Evolutionary conservation across 371 early-diverging fungal genomes (phyloP).

Genomic region (Encephalitozoon hellem): DNA sequence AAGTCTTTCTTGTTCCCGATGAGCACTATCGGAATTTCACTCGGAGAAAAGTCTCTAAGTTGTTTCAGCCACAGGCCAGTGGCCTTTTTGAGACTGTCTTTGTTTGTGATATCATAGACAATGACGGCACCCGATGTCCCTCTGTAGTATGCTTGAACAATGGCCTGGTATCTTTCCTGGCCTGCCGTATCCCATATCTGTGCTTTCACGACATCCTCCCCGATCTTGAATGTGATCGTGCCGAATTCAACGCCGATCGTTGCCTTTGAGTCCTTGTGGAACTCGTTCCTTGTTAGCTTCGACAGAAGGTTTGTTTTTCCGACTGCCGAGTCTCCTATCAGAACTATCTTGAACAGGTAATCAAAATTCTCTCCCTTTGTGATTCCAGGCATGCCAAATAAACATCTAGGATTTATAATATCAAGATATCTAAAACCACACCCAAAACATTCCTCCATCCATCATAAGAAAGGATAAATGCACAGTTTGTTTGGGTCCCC

Average conservation of each 20-base stretch:
- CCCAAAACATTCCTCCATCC: not conserved
- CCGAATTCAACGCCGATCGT: constrained; percentile 98
- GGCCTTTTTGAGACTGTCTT: constrained; percentile 76
- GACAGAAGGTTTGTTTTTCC: constrained; percentile 97
- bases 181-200: constrained; percentile 95
- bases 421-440: not conserved
- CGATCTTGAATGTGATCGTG: constrained; percentile 85
- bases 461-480: not conserved
- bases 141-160: constrained; percentile 78
- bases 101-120: constrained; percentile 94
- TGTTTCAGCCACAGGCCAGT: constrained; percentile 92
- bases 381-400: not conserved
- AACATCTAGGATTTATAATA: not conserved
- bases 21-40: constrained; percentile 90
- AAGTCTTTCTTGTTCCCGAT: constrained; percentile 99
- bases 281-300: constrained; percentile 89
- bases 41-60: constrained; percentile 87
- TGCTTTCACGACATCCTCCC: constrained; percentile 88
- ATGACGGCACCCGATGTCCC: constrained; percentile 96
- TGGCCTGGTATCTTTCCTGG: constrained; percentile 63
- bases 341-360: constrained; percentile 73
- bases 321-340: constrained; percentile 97
- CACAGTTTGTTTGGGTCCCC: constrained; percentile 5
- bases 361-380: constrained; percentile 60
- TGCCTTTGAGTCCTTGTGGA: constrained; percentile 86